Evolutionary conservation across 2,329 filamentous ascomycete genomes (phyloP).

Genomic region (Aspergillus calidoustus): DNA sequence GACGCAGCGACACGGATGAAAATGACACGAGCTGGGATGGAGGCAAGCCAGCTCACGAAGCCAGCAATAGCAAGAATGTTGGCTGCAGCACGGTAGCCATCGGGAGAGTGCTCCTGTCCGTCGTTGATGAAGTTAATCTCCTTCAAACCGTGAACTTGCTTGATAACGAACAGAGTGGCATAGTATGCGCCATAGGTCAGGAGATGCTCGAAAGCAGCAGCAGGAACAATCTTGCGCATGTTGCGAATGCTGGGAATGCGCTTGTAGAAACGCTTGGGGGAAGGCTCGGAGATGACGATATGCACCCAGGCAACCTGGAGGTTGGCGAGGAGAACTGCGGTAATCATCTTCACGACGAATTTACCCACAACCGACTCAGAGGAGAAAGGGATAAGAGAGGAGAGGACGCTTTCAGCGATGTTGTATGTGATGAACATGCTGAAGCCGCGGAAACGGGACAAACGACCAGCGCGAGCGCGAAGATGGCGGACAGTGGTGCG

Average conservation of each 20-base stretch:
- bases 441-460: constrained; percentile 72
- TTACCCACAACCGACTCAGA: constrained; percentile 45
- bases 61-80: constrained; percentile 47
- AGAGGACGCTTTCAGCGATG: constrained; percentile 53
- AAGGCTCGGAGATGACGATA: constrained; percentile 76
- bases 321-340: constrained; percentile 67
- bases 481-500: constrained; percentile 65
- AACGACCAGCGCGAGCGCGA: constrained; percentile 64
- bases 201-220: constrained; percentile 65
- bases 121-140: constrained; percentile 24
- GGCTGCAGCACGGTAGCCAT: constrained; percentile 13
- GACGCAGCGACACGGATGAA: constrained; percentile 85
- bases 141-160: constrained; percentile 36
- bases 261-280: constrained; percentile 65
- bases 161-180: constrained; percentile 50
- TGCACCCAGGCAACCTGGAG: constrained; percentile 82
- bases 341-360: constrained; percentile 59
- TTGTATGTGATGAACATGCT: constrained; percentile 54
- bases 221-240: constrained; percentile 72
- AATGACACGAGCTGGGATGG: constrained; percentile 76
- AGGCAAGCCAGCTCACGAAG: constrained; percentile 62
- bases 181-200: constrained; percentile 54
- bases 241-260: constrained; percentile 70
- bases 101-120: constrained; percentile 12
- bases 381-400: constrained; percentile 38